These are phyloP conservation scores for Catharanthus roseus DNA, from an alignment of 257 asterid genomes.

Conservation along the genomic window DNA sequence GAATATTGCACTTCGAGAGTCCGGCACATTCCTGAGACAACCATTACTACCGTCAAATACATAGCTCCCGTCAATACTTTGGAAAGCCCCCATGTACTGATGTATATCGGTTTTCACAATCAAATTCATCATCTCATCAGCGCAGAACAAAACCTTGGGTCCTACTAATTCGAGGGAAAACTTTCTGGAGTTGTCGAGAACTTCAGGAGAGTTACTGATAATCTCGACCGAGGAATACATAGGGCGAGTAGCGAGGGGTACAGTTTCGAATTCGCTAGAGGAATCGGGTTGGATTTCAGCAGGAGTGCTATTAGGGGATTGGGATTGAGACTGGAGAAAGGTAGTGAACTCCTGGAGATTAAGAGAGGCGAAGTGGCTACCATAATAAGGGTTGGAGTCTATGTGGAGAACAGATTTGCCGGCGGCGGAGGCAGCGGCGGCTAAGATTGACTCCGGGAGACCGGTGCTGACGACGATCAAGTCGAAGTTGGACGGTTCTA, in stretches of 20 bases:
- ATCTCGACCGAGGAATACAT: constrained; percentile 55
- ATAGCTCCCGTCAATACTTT: constrained; percentile 70
- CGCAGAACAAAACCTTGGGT: constrained; percentile 68
- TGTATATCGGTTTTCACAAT: constrained; percentile 54
- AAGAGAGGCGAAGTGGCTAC: constrained; percentile 63
- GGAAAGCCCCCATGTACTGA: constrained; percentile 91
- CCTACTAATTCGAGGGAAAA: constrained; percentile 63
- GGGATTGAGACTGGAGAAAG: constrained; percentile 47
- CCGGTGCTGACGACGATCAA: constrained; percentile 82
- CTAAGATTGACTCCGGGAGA: constrained; percentile 68
- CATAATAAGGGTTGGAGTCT: constrained; percentile 75
- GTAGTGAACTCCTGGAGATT: constrained; percentile 49
- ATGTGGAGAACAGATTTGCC: constrained; percentile 82
- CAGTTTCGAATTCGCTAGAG: constrained; percentile 19
- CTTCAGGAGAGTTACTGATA: constrained; percentile 41
- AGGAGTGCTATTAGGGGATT: constrained; percentile 6
- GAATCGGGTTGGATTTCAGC: constrained; percentile 15
- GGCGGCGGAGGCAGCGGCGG: constrained; percentile 73
- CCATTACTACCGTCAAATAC: constrained; percentile 46
- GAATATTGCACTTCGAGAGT: constrained; percentile 75
- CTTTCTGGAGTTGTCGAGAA: constrained; percentile 41
- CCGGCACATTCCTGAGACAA: constrained; percentile 60
- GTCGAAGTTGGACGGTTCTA: constrained; percentile 77
- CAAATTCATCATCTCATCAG: constrained; percentile 67
- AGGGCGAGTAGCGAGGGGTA: constrained; percentile 40